These are phyloP conservation scores for Sarcodon aspratus DNA, from an alignment of 768 basidiomycete genomes.

Conservation along the genomic window DNA sequence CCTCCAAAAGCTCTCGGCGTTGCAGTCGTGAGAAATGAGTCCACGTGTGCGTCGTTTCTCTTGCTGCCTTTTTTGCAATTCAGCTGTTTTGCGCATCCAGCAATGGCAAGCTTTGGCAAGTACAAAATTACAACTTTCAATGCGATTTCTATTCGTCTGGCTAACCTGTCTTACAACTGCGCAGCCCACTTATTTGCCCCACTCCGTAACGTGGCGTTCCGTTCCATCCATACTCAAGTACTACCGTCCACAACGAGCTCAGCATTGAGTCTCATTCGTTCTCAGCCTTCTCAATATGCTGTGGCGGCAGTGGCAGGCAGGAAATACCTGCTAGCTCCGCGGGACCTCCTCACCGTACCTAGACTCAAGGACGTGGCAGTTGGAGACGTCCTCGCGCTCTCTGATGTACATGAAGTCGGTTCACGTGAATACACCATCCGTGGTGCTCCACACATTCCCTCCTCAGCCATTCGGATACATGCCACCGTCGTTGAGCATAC, in stretches of 20 bases:
- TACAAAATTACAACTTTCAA: constrained; percentile 10
- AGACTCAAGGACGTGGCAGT: constrained; percentile 77
- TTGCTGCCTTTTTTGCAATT: too few relatives aligned
- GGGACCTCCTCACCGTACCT: constrained; percentile 90
- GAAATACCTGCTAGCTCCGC: constrained; percentile 82
- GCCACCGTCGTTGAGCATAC: constrained; percentile 98
- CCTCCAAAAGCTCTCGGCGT: too few relatives aligned
- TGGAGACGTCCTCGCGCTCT: constrained; percentile 75
- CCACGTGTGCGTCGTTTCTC: too few relatives aligned
- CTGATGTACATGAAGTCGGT: constrained; percentile 88
- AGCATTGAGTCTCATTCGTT: constrained; percentile 74
- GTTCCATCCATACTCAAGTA: constrained; percentile 24
- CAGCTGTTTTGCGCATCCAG: neutral
- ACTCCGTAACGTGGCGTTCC: constrained; percentile 13
- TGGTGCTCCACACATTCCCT: constrained; percentile 60
- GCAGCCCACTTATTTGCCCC: neutral
- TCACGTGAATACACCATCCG: constrained; percentile 91
- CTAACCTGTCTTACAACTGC: neutral
- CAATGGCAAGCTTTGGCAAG: constrained; percentile 17
- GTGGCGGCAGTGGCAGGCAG: constrained; percentile 79
- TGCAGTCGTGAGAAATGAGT: too few relatives aligned
- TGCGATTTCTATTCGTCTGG: too few relatives aligned
- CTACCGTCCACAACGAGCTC: constrained; percentile 33
- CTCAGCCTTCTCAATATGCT: constrained; percentile 89
- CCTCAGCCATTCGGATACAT: constrained; percentile 56